Evolutionary conservation across 2,329 filamentous ascomycete genomes (phyloP), one percentile per base, ranked within the genome.

Genomic region (Nannizziopsis barbatae): DNA sequence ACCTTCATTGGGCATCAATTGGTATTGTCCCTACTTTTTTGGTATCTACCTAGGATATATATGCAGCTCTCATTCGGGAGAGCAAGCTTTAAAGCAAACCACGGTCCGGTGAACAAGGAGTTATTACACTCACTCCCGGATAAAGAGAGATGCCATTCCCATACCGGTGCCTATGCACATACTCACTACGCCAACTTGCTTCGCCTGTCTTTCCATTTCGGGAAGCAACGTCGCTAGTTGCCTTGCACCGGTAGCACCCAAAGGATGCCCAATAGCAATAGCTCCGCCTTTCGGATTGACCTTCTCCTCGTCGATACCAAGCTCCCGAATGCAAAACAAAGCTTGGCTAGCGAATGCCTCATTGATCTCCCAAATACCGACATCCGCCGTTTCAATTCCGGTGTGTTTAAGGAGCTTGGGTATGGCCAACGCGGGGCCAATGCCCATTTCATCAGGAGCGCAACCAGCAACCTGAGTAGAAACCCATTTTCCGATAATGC

Each of bases 221-320:
- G 77, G 63, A 70, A 94, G 62, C 71, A 90, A 65, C 44, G 85
- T 90, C 42, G 80, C 80, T 58, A 88, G 68, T 75, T 94, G 83
- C 56, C 89, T 74, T 27, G 84, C 86, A 31, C 86, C 87, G 4
- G 89, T 95, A 30, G 88, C 89, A 41, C 90, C 89, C 1, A 95
- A 75, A 5, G 89, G 89, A 65, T 95, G 90, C 1, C 90, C 90
- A 18, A 95, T 70, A n/a, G 90, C 89, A 65, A 95, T 95, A 2
- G 89, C 90, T 30, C 90, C 89, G 52, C 90, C 90, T 58, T 93
- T 88, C 0, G 87, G 87, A 68, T 96, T 96, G 14, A 95, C 84
- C 67, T 77, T 82, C 6, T 77, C 78, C 48, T 77, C 68, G 57
- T 81, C 75, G 69, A 80, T 56, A 60, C 77, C 59, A 17, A 72